Percentiles rank a stretch among this genome's conserved stretches.
phyloP scores from a whole-genome alignment of 345 rosid genomes.

The Eucalyptus curtisii region DNA sequence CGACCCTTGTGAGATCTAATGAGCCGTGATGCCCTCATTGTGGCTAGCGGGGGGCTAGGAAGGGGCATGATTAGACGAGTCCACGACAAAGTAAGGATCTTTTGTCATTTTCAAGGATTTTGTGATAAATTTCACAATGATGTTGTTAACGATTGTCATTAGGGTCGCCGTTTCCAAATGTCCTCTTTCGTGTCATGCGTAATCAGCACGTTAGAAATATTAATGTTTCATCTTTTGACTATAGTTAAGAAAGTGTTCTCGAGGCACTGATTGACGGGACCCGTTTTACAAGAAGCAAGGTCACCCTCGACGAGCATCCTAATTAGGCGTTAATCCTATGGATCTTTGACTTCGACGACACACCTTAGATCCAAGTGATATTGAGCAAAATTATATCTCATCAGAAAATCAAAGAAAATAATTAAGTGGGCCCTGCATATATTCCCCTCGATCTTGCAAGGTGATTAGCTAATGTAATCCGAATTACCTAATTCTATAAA shows the following conservation, averaged over 20 bases:
- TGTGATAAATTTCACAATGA: background rate
- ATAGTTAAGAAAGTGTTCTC: background rate
- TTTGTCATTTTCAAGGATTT: too few relatives aligned
- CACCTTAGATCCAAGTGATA: background rate
- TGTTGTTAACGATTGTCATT: background rate
- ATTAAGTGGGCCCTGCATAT: slow-evolving; percentile 25
- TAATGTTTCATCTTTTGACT: rapidly evolving
- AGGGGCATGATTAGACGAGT: too few relatives aligned
- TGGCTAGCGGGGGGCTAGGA: background rate
- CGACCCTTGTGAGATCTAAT: rapidly evolving
- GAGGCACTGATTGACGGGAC: background rate
- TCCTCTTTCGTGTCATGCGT: background rate
- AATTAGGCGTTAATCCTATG: background rate
- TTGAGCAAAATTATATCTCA: background rate
- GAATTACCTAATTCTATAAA: slow-evolving; percentile 7
- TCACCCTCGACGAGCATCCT: background rate
- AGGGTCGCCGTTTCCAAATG: background rate
- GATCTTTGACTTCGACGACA: background rate
- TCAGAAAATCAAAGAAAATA: background rate
- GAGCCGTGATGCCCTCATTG: too few relatives aligned
- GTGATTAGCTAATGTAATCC: slow-evolving; percentile 3
- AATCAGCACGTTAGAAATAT: background rate
- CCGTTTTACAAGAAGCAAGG: background rate
- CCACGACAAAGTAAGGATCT: too few relatives aligned
- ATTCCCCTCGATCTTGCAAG: slow-evolving; percentile 32